A percentile compares a stretch with the other conserved stretches of the same genome.
Conservation (phyloP, 169 alveolate genomes). For the Plasmodium fragile region DNA sequence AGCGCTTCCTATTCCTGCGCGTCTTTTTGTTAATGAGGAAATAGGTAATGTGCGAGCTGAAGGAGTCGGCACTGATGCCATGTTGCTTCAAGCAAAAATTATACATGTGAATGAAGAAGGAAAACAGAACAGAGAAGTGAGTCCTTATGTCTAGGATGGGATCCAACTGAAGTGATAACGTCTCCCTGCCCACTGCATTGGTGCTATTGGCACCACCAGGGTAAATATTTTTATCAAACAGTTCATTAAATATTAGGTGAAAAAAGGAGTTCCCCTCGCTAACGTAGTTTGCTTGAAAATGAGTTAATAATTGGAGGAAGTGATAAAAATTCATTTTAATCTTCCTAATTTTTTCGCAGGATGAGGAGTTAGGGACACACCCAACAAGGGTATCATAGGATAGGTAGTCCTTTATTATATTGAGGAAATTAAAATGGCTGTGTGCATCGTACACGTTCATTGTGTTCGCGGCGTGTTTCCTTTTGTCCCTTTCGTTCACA, state of each 20-base stretch:
- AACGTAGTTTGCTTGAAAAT: constrained; percentile 31
- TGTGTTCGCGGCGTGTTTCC: neutral
- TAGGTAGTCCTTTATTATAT: constrained; percentile 30
- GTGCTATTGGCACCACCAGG: neutral
- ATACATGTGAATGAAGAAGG: constrained; percentile 62
- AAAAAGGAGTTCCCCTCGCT: constrained; percentile 25
- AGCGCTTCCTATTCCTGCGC: constrained; percentile 28
- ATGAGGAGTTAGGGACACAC: neutral
- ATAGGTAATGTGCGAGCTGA: constrained; percentile 55
- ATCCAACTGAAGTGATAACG: neutral
- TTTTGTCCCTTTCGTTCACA: constrained; percentile 19
- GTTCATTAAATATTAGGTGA: constrained; percentile 25
- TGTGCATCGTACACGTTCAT: constrained; percentile 27
- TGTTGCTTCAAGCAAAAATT: constrained; percentile 56
- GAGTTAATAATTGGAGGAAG: constrained; percentile 16
- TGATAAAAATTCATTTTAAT: constrained; percentile 51
- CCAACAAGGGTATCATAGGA: neutral
- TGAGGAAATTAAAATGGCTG: constrained; percentile 52
- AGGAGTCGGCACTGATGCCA: constrained; percentile 43
- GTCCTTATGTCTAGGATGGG: constrained; percentile 30
- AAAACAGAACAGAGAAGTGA: constrained; percentile 11
- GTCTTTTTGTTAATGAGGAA: constrained; percentile 50
- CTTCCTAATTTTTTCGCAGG: neutral
- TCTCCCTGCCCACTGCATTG: neutral
- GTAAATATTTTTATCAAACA: neutral